These are phyloP conservation scores for Allomyces macrogynus DNA, from an alignment of 192 early-diverging fungal species.

Conservation along the genomic window DNA sequence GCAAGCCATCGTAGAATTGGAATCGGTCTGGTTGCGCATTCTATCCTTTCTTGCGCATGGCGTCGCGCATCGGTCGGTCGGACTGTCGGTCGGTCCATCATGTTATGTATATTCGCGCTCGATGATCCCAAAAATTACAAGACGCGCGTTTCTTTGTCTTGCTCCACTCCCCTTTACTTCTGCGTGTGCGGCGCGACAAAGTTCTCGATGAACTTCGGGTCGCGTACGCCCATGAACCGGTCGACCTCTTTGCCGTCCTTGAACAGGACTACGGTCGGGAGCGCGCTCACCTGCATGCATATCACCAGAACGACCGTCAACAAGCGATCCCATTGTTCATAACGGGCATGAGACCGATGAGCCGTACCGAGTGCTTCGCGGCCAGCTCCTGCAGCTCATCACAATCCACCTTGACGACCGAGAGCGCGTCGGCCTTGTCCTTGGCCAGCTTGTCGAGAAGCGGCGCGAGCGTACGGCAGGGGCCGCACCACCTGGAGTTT, in stretches of 20 bases:
- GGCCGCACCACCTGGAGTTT: constrained; percentile 26
- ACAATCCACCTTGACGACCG: constrained; percentile 19
- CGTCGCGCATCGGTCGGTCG: too few relatives aligned
- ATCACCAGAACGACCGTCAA: too few relatives aligned
- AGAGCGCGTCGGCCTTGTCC: constrained; percentile 10
- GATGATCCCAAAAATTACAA: too few relatives aligned
- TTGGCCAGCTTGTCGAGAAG: constrained; percentile 10
- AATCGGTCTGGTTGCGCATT: too few relatives aligned
- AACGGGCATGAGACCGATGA: not conserved
- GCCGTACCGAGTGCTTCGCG: constrained; percentile 10
- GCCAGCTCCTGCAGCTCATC: constrained; percentile 14
- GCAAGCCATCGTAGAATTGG: too few relatives aligned
- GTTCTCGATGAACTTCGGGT: constrained; percentile 6
- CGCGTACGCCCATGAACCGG: constrained; percentile 11
- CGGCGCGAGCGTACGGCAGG: constrained; percentile 18
- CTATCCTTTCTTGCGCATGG: too few relatives aligned
- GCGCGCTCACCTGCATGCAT: constrained; percentile 9
- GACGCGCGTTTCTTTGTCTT: too few relatives aligned
- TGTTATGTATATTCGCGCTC: too few relatives aligned
- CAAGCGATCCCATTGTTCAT: too few relatives aligned
- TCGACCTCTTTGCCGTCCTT: constrained; percentile 8
- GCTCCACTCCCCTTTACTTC: too few relatives aligned
- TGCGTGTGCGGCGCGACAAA: constrained; percentile 6
- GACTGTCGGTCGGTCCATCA: too few relatives aligned
- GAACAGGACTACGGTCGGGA: constrained; percentile 15